Evolutionary conservation across 1,139 yeast species (phyloP).

Genomic region (Geotrichum fermentans): DNA sequence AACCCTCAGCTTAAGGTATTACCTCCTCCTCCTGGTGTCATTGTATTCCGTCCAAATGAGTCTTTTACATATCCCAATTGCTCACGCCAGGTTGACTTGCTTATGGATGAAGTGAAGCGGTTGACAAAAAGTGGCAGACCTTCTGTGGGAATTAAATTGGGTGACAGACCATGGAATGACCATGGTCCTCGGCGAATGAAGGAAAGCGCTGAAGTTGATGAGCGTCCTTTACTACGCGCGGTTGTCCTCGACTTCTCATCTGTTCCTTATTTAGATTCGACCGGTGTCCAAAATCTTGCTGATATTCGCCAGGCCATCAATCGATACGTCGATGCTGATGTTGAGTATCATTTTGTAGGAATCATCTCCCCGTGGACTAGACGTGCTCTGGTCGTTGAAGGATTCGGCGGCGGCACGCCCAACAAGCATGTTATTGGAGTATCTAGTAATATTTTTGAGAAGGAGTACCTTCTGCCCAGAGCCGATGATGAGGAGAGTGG

Average conservation of each 20-base stretch:
- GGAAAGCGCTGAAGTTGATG: conserved; percentile 37
- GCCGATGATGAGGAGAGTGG: background rate
- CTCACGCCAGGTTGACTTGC: conserved; percentile 64
- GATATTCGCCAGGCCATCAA: conserved; percentile 72
- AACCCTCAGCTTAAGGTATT: conserved; percentile 55
- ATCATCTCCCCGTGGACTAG: conserved; percentile 82
- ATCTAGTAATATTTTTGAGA: background rate
- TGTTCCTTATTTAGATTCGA: conserved; percentile 70
- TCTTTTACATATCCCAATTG: conserved; percentile 78
- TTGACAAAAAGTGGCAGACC: conserved; percentile 49
- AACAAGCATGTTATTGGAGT: conserved; percentile 5
- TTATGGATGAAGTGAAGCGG: conserved; percentile 63
- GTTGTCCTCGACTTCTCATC: conserved; percentile 77
- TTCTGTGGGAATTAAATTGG: conserved; percentile 39
- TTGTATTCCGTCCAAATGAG: conserved; percentile 80
- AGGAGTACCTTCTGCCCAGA: conserved; percentile 1
- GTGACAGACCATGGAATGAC: conserved; percentile 88
- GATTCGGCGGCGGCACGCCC: conserved; percentile 57
- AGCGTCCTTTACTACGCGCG: conserved; percentile 63
- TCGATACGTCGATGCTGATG: conserved; percentile 73
- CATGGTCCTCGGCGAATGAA: conserved; percentile 55
- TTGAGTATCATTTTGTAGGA: conserved; percentile 86
- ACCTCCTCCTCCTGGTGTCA: conserved; percentile 87
- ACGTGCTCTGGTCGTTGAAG: conserved; percentile 67
- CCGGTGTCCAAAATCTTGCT: conserved; percentile 71